These are phyloP conservation scores for Cutaneotrichosporon sp. DNA, from an alignment of 1,284 basidiomycete genomes.

Conservation along the genomic window DNA sequence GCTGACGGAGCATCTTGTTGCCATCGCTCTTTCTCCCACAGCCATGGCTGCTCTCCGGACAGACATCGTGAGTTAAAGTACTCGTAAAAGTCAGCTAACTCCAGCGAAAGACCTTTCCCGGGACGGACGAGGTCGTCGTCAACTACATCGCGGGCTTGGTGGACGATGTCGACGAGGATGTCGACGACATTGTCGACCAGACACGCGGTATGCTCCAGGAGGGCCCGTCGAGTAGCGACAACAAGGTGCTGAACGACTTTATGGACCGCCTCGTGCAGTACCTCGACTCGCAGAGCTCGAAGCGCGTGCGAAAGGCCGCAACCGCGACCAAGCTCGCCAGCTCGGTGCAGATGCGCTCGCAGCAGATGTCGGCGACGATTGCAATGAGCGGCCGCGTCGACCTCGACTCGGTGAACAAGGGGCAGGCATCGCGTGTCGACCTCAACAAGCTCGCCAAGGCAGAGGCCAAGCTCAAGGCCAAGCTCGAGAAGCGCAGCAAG, in stretches of 20 bases:
- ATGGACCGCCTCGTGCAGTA: conserved; percentile 62
- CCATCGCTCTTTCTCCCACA: background rate
- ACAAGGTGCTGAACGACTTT: conserved; percentile 50
- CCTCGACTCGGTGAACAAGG: conserved; percentile 89
- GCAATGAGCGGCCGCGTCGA: conserved; percentile 83
- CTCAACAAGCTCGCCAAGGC: conserved; percentile 98
- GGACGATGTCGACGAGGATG: conserved; percentile 86
- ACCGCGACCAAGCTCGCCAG: conserved; percentile 77
- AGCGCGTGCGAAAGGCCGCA: conserved; percentile 55
- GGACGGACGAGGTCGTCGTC: conserved; percentile 89
- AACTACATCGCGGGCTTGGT: conserved; percentile 88
- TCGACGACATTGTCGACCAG: conserved; percentile 76
- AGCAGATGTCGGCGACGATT: conserved; percentile 76
- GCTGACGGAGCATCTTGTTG: background rate
- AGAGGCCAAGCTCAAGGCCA: conserved; percentile 95
- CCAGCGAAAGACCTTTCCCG: conserved; percentile 68
- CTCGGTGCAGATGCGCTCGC: conserved; percentile 88
- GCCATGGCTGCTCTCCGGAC: conserved; percentile 34
- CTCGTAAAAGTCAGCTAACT: background rate
- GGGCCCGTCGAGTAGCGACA: conserved; percentile 43
- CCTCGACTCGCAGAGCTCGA: conserved; percentile 66
- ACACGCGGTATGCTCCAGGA: conserved; percentile 67
- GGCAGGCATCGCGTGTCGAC: conserved; percentile 92
- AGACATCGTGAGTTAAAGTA: conserved; percentile 29
- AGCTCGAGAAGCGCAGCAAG: conserved; percentile 90